Base-by-base conservation (phyloP, 106 monocot species). In the Alisma plantagoaquatica region DNA sequence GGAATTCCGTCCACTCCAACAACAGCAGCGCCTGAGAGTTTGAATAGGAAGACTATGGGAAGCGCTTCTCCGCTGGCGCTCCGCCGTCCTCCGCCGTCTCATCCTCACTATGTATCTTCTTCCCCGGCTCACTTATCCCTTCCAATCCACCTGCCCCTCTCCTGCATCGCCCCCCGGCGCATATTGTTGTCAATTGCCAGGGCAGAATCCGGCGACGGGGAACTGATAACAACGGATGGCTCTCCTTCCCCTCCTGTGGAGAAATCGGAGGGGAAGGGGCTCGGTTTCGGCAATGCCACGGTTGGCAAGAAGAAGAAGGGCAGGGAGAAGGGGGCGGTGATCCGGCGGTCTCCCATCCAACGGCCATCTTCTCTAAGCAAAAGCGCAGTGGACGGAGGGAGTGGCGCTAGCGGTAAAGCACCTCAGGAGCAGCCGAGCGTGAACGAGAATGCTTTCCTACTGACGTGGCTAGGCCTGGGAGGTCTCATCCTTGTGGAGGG, bases 401-500 rank as follows among this genome's bases (percentile, higher is more conserved):
- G 60, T n/a, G 46, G 56, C 7, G 53, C 29, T 11, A 35, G 68
- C 24, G 23, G 49, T 25, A 48, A 44, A 3, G 24, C 12, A 33
- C 30, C 32, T 12, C 51, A 51, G 49, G 43, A 50, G 64, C 57
- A 82, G 65, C 68, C 25, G 41, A 32, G 38, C 19, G 78, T 46
- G 17, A 76, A 68, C 43, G 83, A 83, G 63, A 71, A 60, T 51
- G 79, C 83, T 1, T 89, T 89, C 57, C 61, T 89, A 8, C 73
- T 89, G 41, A 57, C 79, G 6, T 89, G 88, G 88, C 22, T 79
- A 2, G 83, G 76, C n/a, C 76, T 89, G 20, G 88, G 88, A 15
- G 5, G 32, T 16, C 58, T 89, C 33, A 89, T 89, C 27, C 71
- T 89, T 41, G 33, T 76, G 10, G 88, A 89, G 60, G 88, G 88